Evolutionary conservation across 2,329 filamentous ascomycete species (phyloP).

Genomic region (Rugonectria rugulosa): DNA sequence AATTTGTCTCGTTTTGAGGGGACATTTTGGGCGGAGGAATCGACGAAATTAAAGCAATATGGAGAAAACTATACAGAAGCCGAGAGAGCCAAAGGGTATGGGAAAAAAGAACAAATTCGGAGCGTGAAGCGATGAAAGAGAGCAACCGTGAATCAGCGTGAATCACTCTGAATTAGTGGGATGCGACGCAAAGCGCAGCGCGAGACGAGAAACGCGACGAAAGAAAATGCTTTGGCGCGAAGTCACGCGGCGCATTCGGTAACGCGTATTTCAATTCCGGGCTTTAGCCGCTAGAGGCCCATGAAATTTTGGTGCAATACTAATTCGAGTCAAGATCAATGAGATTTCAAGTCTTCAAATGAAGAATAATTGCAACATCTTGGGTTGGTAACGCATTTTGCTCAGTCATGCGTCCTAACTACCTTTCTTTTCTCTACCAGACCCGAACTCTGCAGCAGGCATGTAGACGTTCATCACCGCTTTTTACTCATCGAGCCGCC

Average conservation of each 20-base stretch:
- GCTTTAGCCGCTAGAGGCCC: conserved; percentile 23
- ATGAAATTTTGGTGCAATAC: conserved; percentile 26
- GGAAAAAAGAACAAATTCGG: too few relatives aligned
- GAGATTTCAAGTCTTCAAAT: not conserved
- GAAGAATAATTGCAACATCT: not conserved
- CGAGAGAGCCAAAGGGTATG: too few relatives aligned
- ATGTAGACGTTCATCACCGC: conserved; percentile 36
- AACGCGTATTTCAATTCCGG: conserved; percentile 26
- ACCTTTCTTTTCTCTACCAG: conserved; percentile 75
- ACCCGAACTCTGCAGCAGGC: conserved; percentile 63
- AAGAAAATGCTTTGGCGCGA: conserved; percentile 42
- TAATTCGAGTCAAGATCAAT: conserved; percentile 9
- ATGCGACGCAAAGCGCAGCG: conserved; percentile 12
- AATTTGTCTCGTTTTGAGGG: conserved; percentile 51
- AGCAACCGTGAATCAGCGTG: not conserved
- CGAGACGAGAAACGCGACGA: conserved; percentile 28
- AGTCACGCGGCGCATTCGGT: conserved; percentile 39
- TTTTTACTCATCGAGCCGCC: conserved; percentile 33
- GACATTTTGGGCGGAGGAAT: conserved; percentile 49
- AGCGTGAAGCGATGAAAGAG: too few relatives aligned
- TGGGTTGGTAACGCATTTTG: not conserved
- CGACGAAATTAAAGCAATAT: too few relatives aligned
- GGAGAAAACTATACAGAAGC: too few relatives aligned
- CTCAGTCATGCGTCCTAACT: conserved; percentile 54
- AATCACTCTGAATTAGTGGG: not conserved